Evolutionary conservation across 305 asterid genomes (phyloP).

Genomic region (Nicotiana rustica): DNA sequence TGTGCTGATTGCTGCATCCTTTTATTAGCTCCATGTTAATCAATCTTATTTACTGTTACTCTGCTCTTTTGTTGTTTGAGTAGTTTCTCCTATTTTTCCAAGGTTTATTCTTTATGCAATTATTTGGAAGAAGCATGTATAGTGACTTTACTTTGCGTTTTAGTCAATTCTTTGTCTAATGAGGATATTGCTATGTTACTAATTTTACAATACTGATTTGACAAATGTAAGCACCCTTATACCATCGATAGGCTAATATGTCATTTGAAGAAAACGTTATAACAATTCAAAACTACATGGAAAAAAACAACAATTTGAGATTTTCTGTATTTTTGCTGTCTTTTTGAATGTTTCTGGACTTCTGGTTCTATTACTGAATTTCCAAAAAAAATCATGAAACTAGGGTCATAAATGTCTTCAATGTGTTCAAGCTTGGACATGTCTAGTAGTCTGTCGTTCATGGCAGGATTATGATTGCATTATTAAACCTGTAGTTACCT

Average conservation of each 20-base stretch:
- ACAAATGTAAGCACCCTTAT: background rate
- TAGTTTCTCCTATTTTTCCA: too few species aligned
- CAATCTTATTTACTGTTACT: too few species aligned
- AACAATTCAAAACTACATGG: background rate
- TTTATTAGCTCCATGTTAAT: too few species aligned
- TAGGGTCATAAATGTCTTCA: slow-evolving; percentile 33
- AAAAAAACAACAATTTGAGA: background rate
- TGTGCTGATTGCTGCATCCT: slow-evolving; percentile 1
- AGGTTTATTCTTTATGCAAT: background rate
- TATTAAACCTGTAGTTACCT: slow-evolving; percentile 26
- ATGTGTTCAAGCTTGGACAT: slow-evolving; percentile 34
- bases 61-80: too few species aligned
- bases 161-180: background rate
- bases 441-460: slow-evolving; percentile 40
- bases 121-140: background rate
- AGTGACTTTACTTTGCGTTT: background rate
- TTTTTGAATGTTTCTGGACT: slow-evolving; percentile 35
- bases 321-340: slow-evolving; percentile 22
- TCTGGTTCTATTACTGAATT: background rate
- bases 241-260: background rate
- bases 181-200: slow-evolving; percentile 4
- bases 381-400: slow-evolving; percentile 32
- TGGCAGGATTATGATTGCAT: slow-evolving; percentile 29
- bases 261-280: background rate
- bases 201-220: background rate